A percentile compares a stretch with the other conserved stretches of the same genome.
Conservation (phyloP, 2,329 filamentous ascomycete genomes). For the Fusarium paranaense region DNA sequence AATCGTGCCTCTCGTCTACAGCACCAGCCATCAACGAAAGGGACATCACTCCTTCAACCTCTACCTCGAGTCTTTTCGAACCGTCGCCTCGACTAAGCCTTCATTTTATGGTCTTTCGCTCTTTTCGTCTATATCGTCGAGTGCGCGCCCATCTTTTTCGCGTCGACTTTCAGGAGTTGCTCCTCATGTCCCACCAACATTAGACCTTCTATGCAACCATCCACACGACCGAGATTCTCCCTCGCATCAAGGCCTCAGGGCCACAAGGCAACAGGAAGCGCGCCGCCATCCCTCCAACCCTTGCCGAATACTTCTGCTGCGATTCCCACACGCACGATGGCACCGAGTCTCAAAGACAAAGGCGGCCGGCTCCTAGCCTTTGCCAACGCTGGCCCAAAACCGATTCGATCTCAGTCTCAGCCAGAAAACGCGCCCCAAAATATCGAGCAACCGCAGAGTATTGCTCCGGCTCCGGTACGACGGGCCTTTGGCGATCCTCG, state of each 20-base stretch:
- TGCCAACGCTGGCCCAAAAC: conserved; percentile 41
- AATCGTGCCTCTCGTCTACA: conserved; percentile 7
- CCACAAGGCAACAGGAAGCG: conserved; percentile 12
- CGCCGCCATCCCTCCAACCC: conserved; percentile 3
- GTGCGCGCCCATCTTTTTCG: neutral
- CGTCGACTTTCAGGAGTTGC: conserved; percentile 16
- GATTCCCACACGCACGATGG: conserved; percentile 38
- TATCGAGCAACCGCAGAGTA: conserved; percentile 28
- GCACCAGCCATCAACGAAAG: conserved; percentile 12
- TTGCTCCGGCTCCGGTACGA: conserved; percentile 35
- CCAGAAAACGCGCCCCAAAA: conserved; percentile 27
- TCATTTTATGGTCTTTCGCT: neutral
- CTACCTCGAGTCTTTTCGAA: conserved; percentile 2
- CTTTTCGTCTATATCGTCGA: neutral
- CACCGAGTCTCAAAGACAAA: conserved; percentile 47
- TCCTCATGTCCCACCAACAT: conserved; percentile 11
- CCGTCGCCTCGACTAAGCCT: conserved; percentile 1
- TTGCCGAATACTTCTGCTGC: neutral
- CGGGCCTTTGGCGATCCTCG: conserved; percentile 49
- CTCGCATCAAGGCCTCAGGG: conserved; percentile 14
- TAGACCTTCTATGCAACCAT: conserved; percentile 26
- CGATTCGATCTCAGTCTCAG: conserved; percentile 33
- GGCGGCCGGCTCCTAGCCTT: conserved; percentile 48
- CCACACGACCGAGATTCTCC: conserved; percentile 20
- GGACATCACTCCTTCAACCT: conserved; percentile 11